phyloP scores from a whole-genome alignment of 208 protist genomes.

The Entamoeba nuttalli region DNA sequence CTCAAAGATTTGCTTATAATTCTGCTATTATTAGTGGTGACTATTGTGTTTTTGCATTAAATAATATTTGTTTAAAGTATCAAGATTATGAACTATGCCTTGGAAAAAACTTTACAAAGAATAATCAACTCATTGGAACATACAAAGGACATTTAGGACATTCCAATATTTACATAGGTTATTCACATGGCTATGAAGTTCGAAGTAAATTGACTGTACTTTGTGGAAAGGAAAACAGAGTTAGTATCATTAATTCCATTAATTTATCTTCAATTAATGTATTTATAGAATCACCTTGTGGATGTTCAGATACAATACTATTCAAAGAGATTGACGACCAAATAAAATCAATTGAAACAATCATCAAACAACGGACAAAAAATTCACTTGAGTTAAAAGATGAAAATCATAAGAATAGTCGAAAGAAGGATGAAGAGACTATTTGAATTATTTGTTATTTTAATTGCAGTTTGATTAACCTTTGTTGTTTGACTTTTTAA shows the following conservation, averaged over 20 bases:
- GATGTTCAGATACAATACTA: neutral
- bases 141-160: neutral
- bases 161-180: neutral
- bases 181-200: neutral
- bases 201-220: neutral
- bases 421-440: too few relatives aligned
- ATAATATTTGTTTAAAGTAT: neutral
- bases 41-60: neutral
- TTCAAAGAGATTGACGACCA: neutral
- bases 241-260: neutral
- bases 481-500: too few relatives aligned
- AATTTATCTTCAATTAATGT: neutral
- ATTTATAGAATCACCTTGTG: neutral
- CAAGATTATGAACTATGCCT: neutral
- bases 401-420: too few relatives aligned
- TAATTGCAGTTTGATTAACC: too few relatives aligned
- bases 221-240: neutral
- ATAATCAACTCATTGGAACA: neutral
- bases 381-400: too few relatives aligned
- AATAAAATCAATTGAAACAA: neutral
- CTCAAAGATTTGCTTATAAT: neutral
- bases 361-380: too few relatives aligned
- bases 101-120: neutral
- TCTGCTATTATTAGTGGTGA: neutral
- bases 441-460: too few relatives aligned